phyloP scores from a whole-genome alignment of 2,329 filamentous ascomycete species.

The Neopestalotiopsis sp. region DNA sequence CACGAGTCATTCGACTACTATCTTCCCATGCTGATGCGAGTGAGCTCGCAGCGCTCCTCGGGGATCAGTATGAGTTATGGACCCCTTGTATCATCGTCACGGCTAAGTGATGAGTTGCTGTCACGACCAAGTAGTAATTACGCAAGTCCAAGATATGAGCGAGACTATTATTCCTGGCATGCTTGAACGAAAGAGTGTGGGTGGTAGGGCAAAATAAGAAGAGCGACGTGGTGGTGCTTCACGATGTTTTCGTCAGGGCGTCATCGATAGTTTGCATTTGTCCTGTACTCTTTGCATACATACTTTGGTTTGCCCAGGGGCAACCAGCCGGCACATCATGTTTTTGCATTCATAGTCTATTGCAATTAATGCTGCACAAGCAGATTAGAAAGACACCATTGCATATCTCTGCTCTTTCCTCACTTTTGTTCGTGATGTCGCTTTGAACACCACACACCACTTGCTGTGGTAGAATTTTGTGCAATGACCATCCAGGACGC shows the following conservation, averaged over 20 bases:
- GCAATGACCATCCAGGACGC: too few relatives aligned
- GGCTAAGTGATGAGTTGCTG: background rate
- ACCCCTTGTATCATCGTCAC: background rate
- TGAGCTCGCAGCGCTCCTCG: constrained; percentile 14
- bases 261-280: background rate
- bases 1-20: constrained; percentile 17
- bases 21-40: constrained; percentile 19
- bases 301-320: background rate
- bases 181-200: background rate
- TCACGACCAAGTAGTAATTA: constrained; percentile 4
- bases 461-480: too few relatives aligned
- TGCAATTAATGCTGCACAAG: constrained; percentile 4
- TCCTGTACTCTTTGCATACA: constrained; percentile 5
- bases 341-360: constrained; percentile 20
- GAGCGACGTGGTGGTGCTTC: background rate
- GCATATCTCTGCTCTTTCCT: background rate
- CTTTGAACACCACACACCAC: too few relatives aligned
- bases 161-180: background rate
- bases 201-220: background rate
- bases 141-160: constrained; percentile 13
- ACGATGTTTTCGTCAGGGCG: background rate
- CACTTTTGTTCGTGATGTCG: too few relatives aligned
- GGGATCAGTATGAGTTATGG: background rate
- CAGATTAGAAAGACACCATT: background rate
- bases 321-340: background rate